A percentile compares a stretch with the other conserved stretches of the same genome.
Evolutionary conservation across 148 eudicot genomes (phyloP).

Genomic region (Camellia sinensis): DNA sequence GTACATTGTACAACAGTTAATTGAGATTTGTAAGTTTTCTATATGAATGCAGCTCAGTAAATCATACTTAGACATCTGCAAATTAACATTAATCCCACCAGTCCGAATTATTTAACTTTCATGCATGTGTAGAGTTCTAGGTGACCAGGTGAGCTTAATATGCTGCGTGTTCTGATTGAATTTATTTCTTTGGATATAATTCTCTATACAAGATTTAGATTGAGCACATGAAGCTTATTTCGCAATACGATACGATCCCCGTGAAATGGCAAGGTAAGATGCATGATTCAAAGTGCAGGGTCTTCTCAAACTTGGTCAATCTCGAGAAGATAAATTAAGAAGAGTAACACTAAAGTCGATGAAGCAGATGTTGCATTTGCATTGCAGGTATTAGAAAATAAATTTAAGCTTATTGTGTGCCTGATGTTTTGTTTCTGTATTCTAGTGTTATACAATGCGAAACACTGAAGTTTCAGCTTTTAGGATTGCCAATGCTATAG

Average conservation of each 20-base stretch:
- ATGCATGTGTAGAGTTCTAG: slow-evolving; percentile 78
- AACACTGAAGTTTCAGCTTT: no score
- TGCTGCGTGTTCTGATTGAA: neutral
- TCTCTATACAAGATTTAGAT: neutral
- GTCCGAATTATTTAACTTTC: slow-evolving; percentile 71
- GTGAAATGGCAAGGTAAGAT: neutral
- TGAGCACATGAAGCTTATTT: neutral
- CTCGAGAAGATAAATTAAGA: slow-evolving; percentile 63
- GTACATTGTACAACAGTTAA: neutral
- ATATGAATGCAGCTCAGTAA: slow-evolving; percentile 60
- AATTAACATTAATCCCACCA: slow-evolving; percentile 55
- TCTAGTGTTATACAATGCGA: no score
- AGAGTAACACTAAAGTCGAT: slow-evolving; percentile 65
- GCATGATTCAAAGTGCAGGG: slow-evolving; percentile 48
- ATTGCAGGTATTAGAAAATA: slow-evolving; percentile 52
- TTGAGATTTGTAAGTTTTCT: neutral
- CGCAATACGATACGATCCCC: neutral
- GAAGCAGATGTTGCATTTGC: slow-evolving; percentile 84
- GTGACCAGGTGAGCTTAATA: slow-evolving; percentile 64
- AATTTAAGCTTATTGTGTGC: neutral
- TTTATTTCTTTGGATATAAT: neutral
- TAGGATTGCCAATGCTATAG: no score
- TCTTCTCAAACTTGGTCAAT: slow-evolving; percentile 63
- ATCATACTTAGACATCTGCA: slow-evolving; percentile 57
- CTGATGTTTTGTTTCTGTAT: no score